A percentile compares a stretch with the other conserved stretches of the same genome.
phyloP scores from a whole-genome alignment of 1,139 yeast genomes.

The Magnusiomyces paraingens region DNA sequence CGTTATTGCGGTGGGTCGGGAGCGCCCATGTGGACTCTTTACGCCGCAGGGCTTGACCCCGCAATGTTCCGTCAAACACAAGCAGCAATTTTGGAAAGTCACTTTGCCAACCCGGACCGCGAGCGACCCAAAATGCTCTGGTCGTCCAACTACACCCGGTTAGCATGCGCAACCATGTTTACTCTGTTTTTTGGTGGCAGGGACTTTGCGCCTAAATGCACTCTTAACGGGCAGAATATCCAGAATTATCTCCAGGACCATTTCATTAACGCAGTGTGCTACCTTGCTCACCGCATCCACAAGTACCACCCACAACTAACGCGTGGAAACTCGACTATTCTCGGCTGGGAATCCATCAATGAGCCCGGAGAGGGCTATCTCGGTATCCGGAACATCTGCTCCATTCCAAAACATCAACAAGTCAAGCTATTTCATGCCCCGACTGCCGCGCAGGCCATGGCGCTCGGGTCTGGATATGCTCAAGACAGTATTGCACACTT shows the following conservation, averaged over 20 bases:
- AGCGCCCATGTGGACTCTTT: slow-evolving; percentile 86
- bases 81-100: slow-evolving; percentile 68
- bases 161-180: slow-evolving; percentile 77
- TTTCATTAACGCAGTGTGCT: slow-evolving; percentile 49
- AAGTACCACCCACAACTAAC: slow-evolving; percentile 45
- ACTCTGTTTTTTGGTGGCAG: slow-evolving; percentile 76
- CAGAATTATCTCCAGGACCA: slow-evolving; percentile 70
- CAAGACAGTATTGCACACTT: slow-evolving; percentile 55
- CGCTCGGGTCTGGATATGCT: slow-evolving; percentile 65
- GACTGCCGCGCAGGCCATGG: slow-evolving; percentile 30
- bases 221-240: slow-evolving; percentile 55
- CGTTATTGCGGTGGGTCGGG: slow-evolving; percentile 85
- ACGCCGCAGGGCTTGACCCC: slow-evolving; percentile 81
- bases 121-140: slow-evolving; percentile 63
- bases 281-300: slow-evolving; percentile 49
- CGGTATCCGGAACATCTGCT: slow-evolving; percentile 26
- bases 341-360: slow-evolving; percentile 83
- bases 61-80: slow-evolving; percentile 53
- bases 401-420: slow-evolving; percentile 26
- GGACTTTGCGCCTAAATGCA: slow-evolving; percentile 61
- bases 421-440: slow-evolving; percentile 30
- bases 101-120: slow-evolving; percentile 35
- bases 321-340: slow-evolving; percentile 44
- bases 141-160: slow-evolving; percentile 75
- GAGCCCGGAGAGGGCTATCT: slow-evolving; percentile 57